A percentile compares a stretch with the other conserved stretches of the same genome.
Conservation (phyloP, 495 filamentous ascomycete species). For the Platismatia glauca region DNA sequence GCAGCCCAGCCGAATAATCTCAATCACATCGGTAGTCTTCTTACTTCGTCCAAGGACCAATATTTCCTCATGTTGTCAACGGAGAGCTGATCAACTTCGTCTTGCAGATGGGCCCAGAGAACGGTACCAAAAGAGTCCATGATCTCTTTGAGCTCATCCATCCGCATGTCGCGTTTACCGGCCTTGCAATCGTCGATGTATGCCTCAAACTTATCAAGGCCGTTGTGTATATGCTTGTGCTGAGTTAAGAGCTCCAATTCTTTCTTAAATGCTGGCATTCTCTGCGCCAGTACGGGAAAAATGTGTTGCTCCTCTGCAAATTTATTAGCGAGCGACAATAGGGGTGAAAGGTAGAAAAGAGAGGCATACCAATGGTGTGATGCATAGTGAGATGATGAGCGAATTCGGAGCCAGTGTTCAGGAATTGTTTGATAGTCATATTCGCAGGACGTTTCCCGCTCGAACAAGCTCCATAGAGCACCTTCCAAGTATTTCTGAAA, state of each 20-base stretch:
- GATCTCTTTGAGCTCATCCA: constrained; percentile 56
- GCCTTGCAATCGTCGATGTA: constrained; percentile 57
- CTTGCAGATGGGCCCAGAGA: constrained; percentile 62
- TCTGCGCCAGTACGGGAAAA: constrained; percentile 65
- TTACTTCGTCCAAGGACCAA: constrained; percentile 73
- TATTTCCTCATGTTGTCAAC: constrained; percentile 84
- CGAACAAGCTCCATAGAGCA: constrained; percentile 52
- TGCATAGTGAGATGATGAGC: constrained; percentile 60
- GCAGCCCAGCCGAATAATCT: not conserved
- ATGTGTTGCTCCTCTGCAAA: constrained; percentile 63
- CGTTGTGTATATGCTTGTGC: constrained; percentile 72
- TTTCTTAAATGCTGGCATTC: constrained; percentile 72
- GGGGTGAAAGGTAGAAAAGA: too few species aligned
- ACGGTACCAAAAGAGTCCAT: constrained; percentile 63
- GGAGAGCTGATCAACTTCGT: constrained; percentile 60
- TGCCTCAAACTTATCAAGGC: constrained; percentile 60
- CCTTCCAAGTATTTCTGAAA: constrained; percentile 65
- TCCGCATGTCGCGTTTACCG: constrained; percentile 59
- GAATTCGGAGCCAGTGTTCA: constrained; percentile 57
- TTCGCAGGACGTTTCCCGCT: constrained; percentile 43
- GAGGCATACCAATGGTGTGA: constrained; percentile 49
- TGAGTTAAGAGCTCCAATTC: constrained; percentile 63
- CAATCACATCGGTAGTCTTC: constrained; percentile 54
- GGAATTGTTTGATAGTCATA: constrained; percentile 55
- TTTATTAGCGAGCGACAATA: not conserved